A percentile compares a stretch with the other conserved stretches of the same genome.
phyloP scores from a whole-genome alignment of 2,329 filamentous ascomycete species.

The Coniochaeta hoffmannii region DNA sequence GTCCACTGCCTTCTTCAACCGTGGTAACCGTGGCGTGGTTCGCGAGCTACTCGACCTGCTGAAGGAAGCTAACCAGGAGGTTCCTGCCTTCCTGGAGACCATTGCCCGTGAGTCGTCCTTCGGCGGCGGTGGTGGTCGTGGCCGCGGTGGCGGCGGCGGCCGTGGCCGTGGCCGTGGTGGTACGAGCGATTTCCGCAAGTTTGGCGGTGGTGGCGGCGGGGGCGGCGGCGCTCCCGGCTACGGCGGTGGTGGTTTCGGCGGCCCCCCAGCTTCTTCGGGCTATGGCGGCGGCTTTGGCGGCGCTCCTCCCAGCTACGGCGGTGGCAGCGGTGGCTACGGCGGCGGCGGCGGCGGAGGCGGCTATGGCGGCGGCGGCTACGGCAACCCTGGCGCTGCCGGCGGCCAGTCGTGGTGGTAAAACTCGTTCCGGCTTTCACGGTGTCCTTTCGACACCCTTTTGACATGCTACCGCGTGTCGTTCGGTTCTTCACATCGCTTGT shows the following conservation, averaged over 20 bases:
- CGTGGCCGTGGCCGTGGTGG: slow-evolving; percentile 63
- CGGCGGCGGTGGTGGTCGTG: slow-evolving; percentile 59
- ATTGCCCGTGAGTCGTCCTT: slow-evolving; percentile 92
- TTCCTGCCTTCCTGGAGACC: slow-evolving; percentile 89
- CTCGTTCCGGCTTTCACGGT: slow-evolving; percentile 14
- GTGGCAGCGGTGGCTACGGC: slow-evolving; percentile 26
- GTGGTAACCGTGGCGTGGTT: slow-evolving; percentile 95
- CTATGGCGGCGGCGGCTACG: slow-evolving; percentile 53
- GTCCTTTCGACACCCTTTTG: slow-evolving; percentile 1
- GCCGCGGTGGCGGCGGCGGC: slow-evolving; percentile 55
- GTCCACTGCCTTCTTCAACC: slow-evolving; percentile 99
- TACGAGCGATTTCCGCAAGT: slow-evolving; percentile 88
- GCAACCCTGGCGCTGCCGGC: slow-evolving; percentile 58
- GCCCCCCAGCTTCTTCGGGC: slow-evolving; percentile 28
- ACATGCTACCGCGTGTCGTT: background rate
- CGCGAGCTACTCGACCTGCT: slow-evolving; percentile 94
- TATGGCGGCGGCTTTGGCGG: slow-evolving; percentile 36
- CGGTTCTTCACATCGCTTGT: slow-evolving; percentile 11
- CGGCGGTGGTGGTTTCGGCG: slow-evolving; percentile 38
- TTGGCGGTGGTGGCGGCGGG: slow-evolving; percentile 50
- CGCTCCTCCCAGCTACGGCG: slow-evolving; percentile 26
- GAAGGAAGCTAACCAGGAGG: slow-evolving; percentile 97
- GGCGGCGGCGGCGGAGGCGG: slow-evolving; percentile 28
- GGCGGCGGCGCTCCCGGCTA: slow-evolving; percentile 35
- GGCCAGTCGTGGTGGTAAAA: slow-evolving; percentile 63